Conservation (phyloP, 2,329 filamentous ascomycete genomes). For the Davidsoniella australis region DNA sequence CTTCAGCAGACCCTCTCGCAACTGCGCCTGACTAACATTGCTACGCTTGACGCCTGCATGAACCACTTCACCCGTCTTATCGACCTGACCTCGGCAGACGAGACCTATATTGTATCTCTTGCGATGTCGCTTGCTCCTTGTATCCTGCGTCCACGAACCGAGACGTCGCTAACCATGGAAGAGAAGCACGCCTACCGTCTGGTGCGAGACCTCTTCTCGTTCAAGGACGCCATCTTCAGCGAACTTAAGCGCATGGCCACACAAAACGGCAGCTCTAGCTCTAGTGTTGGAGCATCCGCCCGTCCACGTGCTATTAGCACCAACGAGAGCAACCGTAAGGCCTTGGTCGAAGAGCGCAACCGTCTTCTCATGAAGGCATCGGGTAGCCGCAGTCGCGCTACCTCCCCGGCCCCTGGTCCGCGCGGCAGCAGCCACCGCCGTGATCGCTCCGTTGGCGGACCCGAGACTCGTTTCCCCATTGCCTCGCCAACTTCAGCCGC, state of each 20-base stretch:
- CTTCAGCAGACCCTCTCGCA: slow-evolving; percentile 92
- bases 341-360: slow-evolving; percentile 84
- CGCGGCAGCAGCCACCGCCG: slow-evolving; percentile 46
- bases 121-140: slow-evolving; percentile 65
- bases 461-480: slow-evolving; percentile 73
- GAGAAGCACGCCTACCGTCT: slow-evolving; percentile 86
- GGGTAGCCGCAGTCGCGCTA: slow-evolving; percentile 51
- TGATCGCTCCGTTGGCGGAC: slow-evolving; percentile 58
- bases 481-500: slow-evolving; percentile 42
- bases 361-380: slow-evolving; percentile 52
- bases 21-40: slow-evolving; percentile 89
- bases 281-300: slow-evolving; percentile 29
- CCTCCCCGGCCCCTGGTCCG: slow-evolving; percentile 50
- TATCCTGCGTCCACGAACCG: slow-evolving; percentile 68
- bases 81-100: slow-evolving; percentile 89
- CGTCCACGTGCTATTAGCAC: slow-evolving; percentile 80
- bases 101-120: slow-evolving; percentile 61
- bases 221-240: slow-evolving; percentile 90
- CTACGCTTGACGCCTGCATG: slow-evolving; percentile 93
- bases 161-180: slow-evolving; percentile 85
- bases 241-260: slow-evolving; percentile 84
- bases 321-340: slow-evolving; percentile 86
- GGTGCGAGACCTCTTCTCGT: slow-evolving; percentile 75
- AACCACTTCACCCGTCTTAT: slow-evolving; percentile 96
- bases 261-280: slow-evolving; percentile 42